Base-by-base conservation (phyloP, 352 stramenopile genomes). In the Phytopythium sindhum region DNA sequence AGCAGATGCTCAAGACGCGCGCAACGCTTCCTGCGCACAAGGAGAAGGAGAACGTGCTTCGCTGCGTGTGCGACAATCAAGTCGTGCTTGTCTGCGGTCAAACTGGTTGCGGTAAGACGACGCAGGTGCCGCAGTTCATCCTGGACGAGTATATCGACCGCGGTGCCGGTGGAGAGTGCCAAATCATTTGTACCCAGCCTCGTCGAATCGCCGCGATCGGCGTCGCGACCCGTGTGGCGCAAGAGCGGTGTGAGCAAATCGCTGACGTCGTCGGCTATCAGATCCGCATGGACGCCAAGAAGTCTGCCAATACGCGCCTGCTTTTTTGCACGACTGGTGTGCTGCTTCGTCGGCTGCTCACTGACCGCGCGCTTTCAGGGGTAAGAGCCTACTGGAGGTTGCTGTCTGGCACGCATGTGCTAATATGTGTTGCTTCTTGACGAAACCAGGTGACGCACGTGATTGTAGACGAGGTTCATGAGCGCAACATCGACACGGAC, bases 381-480 rank as follows among this genome's bases (percentile, higher is more conserved):
- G 85, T 98, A 74, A 26, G 61, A 24, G 0, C 12, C 33, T 59
- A 28, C 35, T 63, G 37, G 39, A 2, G 17, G 0, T 31, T 19
- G 19, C 21, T 41, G 24, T 50, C 24, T 8, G 35, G 41, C 12
- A 63, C 41, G 2, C 6, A 31, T 37, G 31, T 26, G 9, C 41
- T 35, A 28, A 53, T 26, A 5, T 11, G 35, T 8, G 2, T n/a
- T 14, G 19, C 2, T 42, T 9, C 29, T 50, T 26, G 42, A 19
- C 9, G 42, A 23, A 24, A 48, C 21, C 19, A 83, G 75, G 74
- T 99, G 21, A 97, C 95, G 19, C 97, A 99, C 69, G 88, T 99
- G 60, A 91, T 99, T 54, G 91, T 99, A n/a, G 98, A 99, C 76
- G 97, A 99, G 77, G 96, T 99, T 24, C 96, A 99, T 71, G 98